Conservation (phyloP, 768 basidiomycete genomes). For the Exidia glandulosa region DNA sequence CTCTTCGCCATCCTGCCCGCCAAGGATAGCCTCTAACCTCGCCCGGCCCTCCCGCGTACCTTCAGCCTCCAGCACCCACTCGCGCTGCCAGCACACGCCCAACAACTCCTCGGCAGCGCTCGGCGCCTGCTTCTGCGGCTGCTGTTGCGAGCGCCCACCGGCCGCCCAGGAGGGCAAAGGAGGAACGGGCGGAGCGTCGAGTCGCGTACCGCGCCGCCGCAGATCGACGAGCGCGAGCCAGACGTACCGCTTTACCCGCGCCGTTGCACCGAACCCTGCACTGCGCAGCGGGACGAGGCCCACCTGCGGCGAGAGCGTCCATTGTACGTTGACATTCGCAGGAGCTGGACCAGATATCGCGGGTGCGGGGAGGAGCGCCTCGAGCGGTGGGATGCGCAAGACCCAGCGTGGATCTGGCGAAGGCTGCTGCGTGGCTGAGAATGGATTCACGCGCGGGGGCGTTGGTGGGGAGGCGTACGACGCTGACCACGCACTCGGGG, state of each 20-base stretch:
- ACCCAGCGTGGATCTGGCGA: not conserved
- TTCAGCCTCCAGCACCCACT: slow-evolving; percentile 73
- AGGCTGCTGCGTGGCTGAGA: not conserved
- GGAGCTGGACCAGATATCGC: too few relatives aligned
- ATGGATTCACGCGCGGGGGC: not conserved
- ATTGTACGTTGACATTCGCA: too few relatives aligned
- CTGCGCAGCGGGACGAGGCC: not conserved
- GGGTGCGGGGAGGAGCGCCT: too few relatives aligned
- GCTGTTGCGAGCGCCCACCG: not conserved
- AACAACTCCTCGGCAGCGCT: too few relatives aligned
- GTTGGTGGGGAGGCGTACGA: not conserved
- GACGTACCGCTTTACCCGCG: slow-evolving; percentile 46
- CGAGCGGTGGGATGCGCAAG: not conserved
- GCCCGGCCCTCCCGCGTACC: slow-evolving; percentile 37
- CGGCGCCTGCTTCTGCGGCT: slow-evolving; percentile 6
- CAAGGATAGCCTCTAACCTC: slow-evolving; percentile 4
- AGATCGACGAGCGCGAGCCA: slow-evolving; percentile 50
- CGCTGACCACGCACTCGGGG: not conserved
- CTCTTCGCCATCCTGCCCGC: slow-evolving; percentile 1
- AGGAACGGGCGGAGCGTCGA: not conserved
- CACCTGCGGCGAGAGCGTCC: not conserved
- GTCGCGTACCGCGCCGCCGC: too few relatives aligned
- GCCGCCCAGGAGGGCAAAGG: not conserved
- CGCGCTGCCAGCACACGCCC: slow-evolving; percentile 62
- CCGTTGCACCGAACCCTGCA: slow-evolving; percentile 31